A percentile compares a stretch with the other conserved stretches of the same genome.
These are phyloP conservation scores for Entophlyctis luteolus DNA, from an alignment of 192 early-diverging fungal species.

Conservation along the genomic window DNA sequence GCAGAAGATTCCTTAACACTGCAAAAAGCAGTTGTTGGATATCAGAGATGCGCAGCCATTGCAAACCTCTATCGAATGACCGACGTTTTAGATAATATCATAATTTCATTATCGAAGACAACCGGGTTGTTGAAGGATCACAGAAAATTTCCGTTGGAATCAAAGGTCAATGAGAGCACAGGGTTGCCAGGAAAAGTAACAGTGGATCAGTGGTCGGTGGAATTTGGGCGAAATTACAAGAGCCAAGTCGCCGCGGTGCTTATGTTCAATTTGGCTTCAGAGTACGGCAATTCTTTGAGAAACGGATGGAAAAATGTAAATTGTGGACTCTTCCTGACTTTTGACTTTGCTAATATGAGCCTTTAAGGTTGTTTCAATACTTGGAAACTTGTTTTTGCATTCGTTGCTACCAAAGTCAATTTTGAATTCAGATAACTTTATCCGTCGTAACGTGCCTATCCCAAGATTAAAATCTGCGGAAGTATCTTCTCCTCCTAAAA, in stretches of 20 bases:
- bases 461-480: conserved; percentile 36
- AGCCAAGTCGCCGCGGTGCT: conserved; percentile 87
- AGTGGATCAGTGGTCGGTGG: conserved; percentile 60
- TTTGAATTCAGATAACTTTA: conserved; percentile 71
- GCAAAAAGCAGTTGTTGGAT: conserved; percentile 76
- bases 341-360: background rate
- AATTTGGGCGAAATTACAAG: conserved; percentile 84
- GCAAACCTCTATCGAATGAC: conserved; percentile 68
- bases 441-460: conserved; percentile 63
- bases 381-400: conserved; percentile 78
- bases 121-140: conserved; percentile 60
- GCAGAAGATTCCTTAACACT: conserved; percentile 73
- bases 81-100: conserved; percentile 76
- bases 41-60: conserved; percentile 68
- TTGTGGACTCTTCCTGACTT: background rate
- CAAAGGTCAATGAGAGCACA: conserved; percentile 13
- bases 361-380: conserved; percentile 57
- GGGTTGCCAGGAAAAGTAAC: background rate
- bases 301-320: conserved; percentile 69
- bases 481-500: conserved; percentile 20
- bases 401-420: conserved; percentile 63
- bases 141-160: conserved; percentile 14
- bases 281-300: conserved; percentile 66
- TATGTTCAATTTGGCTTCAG: conserved; percentile 69
- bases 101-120: conserved; percentile 68